phyloP scores from a whole-genome alignment of 2,329 filamentous ascomycete genomes.

The Nothomitra cinnamomea region DNA sequence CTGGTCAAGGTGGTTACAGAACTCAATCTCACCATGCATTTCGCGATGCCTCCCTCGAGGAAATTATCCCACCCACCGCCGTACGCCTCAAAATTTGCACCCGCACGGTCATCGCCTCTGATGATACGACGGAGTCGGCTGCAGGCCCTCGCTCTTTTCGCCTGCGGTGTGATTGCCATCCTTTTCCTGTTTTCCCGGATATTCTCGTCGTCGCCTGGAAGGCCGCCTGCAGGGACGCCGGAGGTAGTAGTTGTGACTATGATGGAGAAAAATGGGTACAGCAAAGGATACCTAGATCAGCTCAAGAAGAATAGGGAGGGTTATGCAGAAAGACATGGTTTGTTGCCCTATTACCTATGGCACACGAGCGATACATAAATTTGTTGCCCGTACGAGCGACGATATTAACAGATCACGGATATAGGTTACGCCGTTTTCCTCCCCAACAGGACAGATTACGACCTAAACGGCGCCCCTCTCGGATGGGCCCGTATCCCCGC shows the following conservation, averaged over 20 bases:
- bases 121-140: slow-evolving; percentile 44
- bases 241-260: slow-evolving; percentile 68
- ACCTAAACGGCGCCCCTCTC: slow-evolving; percentile 23
- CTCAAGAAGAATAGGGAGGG: slow-evolving; percentile 68
- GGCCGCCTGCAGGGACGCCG: slow-evolving; percentile 28
- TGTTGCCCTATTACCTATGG: slow-evolving; percentile 18
- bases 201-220: slow-evolving; percentile 16
- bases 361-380: too few species aligned
- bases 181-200: slow-evolving; percentile 41
- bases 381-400: too few species aligned
- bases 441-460: slow-evolving; percentile 22
- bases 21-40: slow-evolving; percentile 46
- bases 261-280: slow-evolving; percentile 49
- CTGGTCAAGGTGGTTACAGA: too few species aligned
- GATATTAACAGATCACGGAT: neutral
- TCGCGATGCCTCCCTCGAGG: slow-evolving; percentile 56
- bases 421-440: slow-evolving; percentile 78
- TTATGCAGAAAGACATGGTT: slow-evolving; percentile 80
- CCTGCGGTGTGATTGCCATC: slow-evolving; percentile 37
- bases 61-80: slow-evolving; percentile 64
- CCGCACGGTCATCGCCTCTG: slow-evolving; percentile 35
- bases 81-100: slow-evolving; percentile 45
- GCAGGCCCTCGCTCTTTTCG: slow-evolving; percentile 38
- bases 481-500: slow-evolving; percentile 72
- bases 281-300: slow-evolving; percentile 49